Base-by-base conservation (phyloP, 2,329 filamentous ascomycete genomes). In the Exutisphaerella laricina region DNA sequence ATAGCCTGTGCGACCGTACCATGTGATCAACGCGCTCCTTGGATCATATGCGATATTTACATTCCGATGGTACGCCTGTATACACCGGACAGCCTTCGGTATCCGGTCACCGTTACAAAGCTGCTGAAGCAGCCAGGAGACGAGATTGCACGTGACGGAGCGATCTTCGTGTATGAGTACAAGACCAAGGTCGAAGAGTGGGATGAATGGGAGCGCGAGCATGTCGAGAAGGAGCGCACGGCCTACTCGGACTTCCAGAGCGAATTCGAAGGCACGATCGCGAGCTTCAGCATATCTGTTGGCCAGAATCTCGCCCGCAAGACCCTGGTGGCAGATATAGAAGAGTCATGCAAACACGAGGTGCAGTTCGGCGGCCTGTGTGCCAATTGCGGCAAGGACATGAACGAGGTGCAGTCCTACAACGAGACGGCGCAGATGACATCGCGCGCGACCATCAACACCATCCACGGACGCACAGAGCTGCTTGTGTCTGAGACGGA, bases 351-450 rank as follows among this genome's bases (percentile, higher is more conserved):
- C 67, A 78, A 84, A 21, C 92, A 98, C 67, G 85, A 90, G 57
- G 77, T 94, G 29, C 90, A 97, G 66, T 95, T 87, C 61, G 84
- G 85, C 43, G 89, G 89, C 32, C 77, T 98, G 54, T 98, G 92
- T 68, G 88, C 82, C 46, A 78, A 89, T 49, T 98, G 92, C 66
- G 92, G 92, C 51, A 88, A 90, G 67, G 89, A 97, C 67, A 95
- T 98, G 88, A 95, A 87, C 41, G 82, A 88, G 58, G 78, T 82
- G 56, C 46, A 47, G 29, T 85, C 82, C 64, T 96, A 88, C 77
- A 88, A 87, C 42, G 88, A 82, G 46, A 83, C 89, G 50, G 72
- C 80, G 35, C 78, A 79, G 55, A 87, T 94, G 63, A 84, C 85
- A 2, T 80, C 85, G 50, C 87, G 90, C 55, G 92, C 92, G 39